Conservation (phyloP, 1,284 basidiomycete species). For the Trichosporon sp. region DNA sequence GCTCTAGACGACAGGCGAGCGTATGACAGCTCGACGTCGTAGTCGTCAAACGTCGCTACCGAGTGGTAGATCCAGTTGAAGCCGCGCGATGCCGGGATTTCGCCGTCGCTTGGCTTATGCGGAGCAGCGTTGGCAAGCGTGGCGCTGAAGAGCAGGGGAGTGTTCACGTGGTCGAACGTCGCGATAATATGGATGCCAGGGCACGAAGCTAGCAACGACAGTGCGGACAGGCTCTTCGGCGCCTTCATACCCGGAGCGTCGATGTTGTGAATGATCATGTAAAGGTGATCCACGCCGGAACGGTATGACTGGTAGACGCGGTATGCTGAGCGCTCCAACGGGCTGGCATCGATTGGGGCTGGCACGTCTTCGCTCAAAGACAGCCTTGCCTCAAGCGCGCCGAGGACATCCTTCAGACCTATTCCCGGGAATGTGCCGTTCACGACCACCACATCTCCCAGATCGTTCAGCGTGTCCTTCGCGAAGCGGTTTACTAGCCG, state of each 20-base stretch:
- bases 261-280: slow-evolving; percentile 78
- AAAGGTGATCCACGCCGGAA: slow-evolving; percentile 53
- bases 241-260: slow-evolving; percentile 66
- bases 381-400: slow-evolving; percentile 55
- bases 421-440: slow-evolving; percentile 73
- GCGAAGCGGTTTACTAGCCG: slow-evolving; percentile 67
- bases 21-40: slow-evolving; percentile 66
- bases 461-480: slow-evolving; percentile 52
- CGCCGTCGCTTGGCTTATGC: slow-evolving; percentile 14
- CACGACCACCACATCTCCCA: slow-evolving; percentile 67
- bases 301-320: slow-evolving; percentile 61
- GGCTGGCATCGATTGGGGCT: slow-evolving; percentile 29
- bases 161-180: slow-evolving; percentile 76
- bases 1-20: slow-evolving; percentile 32
- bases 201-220: slow-evolving; percentile 64
- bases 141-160: slow-evolving; percentile 63
- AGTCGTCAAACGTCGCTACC: slow-evolving; percentile 71
- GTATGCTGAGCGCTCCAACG: slow-evolving; percentile 58
- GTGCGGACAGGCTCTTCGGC: slow-evolving; percentile 53
- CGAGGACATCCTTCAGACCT: slow-evolving; percentile 63
- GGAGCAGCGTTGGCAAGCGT: slow-evolving; percentile 32
- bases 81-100: slow-evolving; percentile 47
- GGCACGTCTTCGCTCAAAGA: slow-evolving; percentile 46
- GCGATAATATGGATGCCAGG: slow-evolving; percentile 71
- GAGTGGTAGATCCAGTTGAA: slow-evolving; percentile 86